A percentile compares a stretch with the other conserved stretches of the same genome.
phyloP scores from a whole-genome alignment of 2,329 filamentous ascomycete genomes.

The Thelonectria blattea region DNA sequence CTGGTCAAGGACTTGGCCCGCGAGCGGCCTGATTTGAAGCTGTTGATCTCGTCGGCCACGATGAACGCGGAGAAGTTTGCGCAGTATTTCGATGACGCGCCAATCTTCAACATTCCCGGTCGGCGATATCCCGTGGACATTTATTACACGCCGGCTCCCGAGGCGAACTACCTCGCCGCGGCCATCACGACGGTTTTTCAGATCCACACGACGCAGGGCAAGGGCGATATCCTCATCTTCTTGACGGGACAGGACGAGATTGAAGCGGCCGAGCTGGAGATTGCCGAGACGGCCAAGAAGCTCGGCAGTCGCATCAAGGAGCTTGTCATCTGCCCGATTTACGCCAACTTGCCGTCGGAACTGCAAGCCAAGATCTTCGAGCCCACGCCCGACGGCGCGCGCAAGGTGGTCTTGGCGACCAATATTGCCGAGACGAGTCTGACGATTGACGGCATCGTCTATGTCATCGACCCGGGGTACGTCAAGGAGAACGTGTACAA shows the following conservation, averaged over 20 bases:
- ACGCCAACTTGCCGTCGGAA: conserved; percentile 90
- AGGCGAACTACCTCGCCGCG: conserved; percentile 91
- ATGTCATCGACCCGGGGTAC: conserved; percentile 94
- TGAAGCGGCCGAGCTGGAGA: conserved; percentile 81
- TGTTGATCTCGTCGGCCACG: conserved; percentile 92
- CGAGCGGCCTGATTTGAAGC: conserved; percentile 82
- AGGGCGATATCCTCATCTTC: conserved; percentile 92
- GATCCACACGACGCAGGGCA: conserved; percentile 85
- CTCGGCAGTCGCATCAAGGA: conserved; percentile 84
- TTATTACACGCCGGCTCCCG: conserved; percentile 87
- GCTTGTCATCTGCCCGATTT: conserved; percentile 90
- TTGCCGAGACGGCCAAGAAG: conserved; percentile 86
- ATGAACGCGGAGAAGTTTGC: conserved; percentile 94
- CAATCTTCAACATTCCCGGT: conserved; percentile 94
- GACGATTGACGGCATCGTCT: conserved; percentile 95
- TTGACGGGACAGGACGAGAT: conserved; percentile 97
- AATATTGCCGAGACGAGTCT: conserved; percentile 97
- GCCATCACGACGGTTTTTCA: conserved; percentile 94
- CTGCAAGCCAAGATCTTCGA: conserved; percentile 94
- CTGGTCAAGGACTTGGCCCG: conserved; percentile 87
- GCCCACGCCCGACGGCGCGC: conserved; percentile 80
- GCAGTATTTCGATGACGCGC: conserved; percentile 87
- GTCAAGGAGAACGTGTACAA: conserved; percentile 97
- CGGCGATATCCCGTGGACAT: conserved; percentile 89
- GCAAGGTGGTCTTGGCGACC: conserved; percentile 92